Conservation (phyloP, 768 basidiomycete species). For the Ramaria sp. region DNA sequence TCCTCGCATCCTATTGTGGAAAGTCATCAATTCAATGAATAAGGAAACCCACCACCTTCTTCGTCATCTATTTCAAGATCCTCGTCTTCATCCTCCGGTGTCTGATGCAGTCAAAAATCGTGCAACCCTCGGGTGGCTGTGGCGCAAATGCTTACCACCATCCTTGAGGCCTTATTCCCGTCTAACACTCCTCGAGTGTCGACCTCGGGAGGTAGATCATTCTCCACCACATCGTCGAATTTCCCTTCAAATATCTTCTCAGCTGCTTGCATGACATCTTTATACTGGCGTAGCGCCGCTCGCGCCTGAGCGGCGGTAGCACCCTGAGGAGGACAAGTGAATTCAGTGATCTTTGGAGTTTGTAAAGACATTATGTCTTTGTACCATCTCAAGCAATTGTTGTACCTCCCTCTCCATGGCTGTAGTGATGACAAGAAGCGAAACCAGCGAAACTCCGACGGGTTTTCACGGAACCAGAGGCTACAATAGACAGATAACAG, state of each 20-base stretch:
- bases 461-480: neutral
- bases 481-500: neutral
- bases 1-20: conserved; percentile 17
- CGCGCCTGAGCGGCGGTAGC: conserved; percentile 72
- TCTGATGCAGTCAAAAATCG: conserved; percentile 32
- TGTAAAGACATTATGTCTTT: conserved; percentile 10
- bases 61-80: conserved; percentile 26
- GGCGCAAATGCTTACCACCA: conserved; percentile 16
- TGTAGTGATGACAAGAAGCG: neutral
- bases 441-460: neutral
- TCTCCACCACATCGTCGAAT: conserved; percentile 58
- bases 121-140: conserved; percentile 19
- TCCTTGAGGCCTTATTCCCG: conserved; percentile 12
- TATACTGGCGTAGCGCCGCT: conserved; percentile 69
- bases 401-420: conserved; percentile 41
- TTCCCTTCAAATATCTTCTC: conserved; percentile 78
- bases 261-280: conserved; percentile 88
- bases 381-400: conserved; percentile 56
- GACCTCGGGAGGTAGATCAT: conserved; percentile 20
- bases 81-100: conserved; percentile 44
- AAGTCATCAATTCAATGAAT: neutral
- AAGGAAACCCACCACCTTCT: conserved; percentile 27
- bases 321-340: conserved; percentile 39
- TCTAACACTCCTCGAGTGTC: conserved; percentile 7
- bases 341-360: neutral